A percentile compares a stretch with the other conserved stretches of the same genome.
These are phyloP conservation scores for Plasmopara viticola DNA, from an alignment of 352 stramenopile species.

Conservation along the genomic window DNA sequence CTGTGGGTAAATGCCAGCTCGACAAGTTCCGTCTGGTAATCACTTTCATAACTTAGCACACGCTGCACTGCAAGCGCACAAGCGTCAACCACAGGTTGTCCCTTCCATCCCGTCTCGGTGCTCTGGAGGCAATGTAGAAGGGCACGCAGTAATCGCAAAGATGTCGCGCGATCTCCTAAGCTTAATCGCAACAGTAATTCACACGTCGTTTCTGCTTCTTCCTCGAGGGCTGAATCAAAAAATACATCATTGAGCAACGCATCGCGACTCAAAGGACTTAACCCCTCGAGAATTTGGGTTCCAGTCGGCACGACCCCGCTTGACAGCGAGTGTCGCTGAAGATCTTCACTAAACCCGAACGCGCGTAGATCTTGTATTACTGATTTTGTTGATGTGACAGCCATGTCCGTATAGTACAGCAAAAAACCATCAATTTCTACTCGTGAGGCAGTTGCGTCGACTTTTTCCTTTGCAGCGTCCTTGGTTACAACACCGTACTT, in stretches of 20 bases:
- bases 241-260: constrained; percentile 77
- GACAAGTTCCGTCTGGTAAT: constrained; percentile 58
- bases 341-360: constrained; percentile 77
- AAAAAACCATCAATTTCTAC: constrained; percentile 75
- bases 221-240: constrained; percentile 80
- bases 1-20: constrained; percentile 56
- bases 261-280: constrained; percentile 53
- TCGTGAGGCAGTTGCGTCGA: constrained; percentile 21
- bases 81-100: constrained; percentile 72
- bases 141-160: constrained; percentile 51
- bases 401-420: constrained; percentile 77
- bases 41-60: constrained; percentile 53
- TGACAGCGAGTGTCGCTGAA: constrained; percentile 42
- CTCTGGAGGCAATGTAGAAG: constrained; percentile 74
- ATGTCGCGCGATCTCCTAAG: constrained; percentile 54
- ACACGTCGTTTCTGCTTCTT: constrained; percentile 76
- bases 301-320: constrained; percentile 24
- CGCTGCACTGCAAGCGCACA: constrained; percentile 57
- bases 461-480: constrained; percentile 20
- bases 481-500: constrained; percentile 51
- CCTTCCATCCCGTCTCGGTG: constrained; percentile 84
- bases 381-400: constrained; percentile 62
- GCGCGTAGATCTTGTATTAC: constrained; percentile 73
- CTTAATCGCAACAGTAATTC: constrained; percentile 70
- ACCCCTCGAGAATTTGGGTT: constrained; percentile 33